Base-by-base conservation (phyloP, 1,284 basidiomycete genomes). In the Melampsora medusae region DNA sequence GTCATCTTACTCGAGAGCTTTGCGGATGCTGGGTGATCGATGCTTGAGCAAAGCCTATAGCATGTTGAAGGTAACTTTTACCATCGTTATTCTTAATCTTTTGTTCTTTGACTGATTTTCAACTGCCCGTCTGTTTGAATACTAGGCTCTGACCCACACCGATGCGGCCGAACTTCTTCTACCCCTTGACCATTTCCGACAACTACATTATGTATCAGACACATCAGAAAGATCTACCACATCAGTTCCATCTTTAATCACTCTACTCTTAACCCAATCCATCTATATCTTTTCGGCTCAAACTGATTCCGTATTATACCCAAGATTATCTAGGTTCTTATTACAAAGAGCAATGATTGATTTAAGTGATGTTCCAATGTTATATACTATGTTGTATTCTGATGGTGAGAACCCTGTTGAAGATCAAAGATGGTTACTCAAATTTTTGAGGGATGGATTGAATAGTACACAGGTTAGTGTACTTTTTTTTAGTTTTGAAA, bases 401-500 rank as follows among this genome's bases (percentile, higher is more conserved):
- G 86, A 89, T 0, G 89, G 89, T 60, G 85, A 85, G 25, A 89
- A 91, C 38, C 92, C 91, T 89, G 90, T 89, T 84, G 90, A 89
- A 81, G 92, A 97, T 80, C 86, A 93, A 25, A 86, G 86, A 1
- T 97, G 93, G 93, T 93, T 97, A 66, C 84, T 97, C 59, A 87
- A 90, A 59, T 91, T 93, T 82, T 84, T 97, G 49, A 86, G 89
- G 0, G 92, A 96, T 79, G 91, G 91, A 0, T 89, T 93, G 86
- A 85, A 86, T 74, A 87, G 87, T 33, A 82, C 84, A 33, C 82
- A 84, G 28, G 83, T 84, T 48, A 80, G 82, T 81, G 25, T 50
- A 25, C 9, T 6, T 35, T 67, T 67, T 25, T 50, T 31, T 33
- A 10, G 4, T 35, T 38, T 35, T 50, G 19, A n/a, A 17, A 31